Evolutionary conservation across 1,139 yeast species (phyloP).

Genomic region (Candida anutae): DNA sequence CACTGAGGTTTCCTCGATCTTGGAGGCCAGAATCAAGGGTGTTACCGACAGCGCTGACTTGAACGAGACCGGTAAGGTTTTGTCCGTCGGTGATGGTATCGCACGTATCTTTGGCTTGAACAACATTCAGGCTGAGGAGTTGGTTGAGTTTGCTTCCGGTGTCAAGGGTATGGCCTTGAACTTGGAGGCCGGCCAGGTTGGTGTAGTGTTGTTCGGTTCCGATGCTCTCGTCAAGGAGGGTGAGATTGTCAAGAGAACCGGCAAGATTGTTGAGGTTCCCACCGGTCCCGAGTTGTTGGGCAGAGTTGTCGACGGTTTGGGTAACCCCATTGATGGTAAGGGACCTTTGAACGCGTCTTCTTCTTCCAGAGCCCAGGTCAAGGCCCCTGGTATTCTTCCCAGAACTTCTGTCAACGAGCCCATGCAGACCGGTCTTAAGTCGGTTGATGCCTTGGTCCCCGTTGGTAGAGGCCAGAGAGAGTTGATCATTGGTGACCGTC

Average conservation of each 20-base stretch:
- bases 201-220: slow-evolving; percentile 99
- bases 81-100: slow-evolving; percentile 99
- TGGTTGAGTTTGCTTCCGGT: slow-evolving; percentile 98
- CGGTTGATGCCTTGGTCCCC: slow-evolving; percentile 99
- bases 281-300: slow-evolving; percentile 98
- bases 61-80: slow-evolving; percentile 99
- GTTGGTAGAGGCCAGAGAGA: slow-evolving; percentile 99
- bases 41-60: slow-evolving; percentile 95
- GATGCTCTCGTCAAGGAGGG: slow-evolving; percentile 99
- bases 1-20: slow-evolving; percentile 97
- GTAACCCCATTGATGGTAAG: slow-evolving; percentile 99
- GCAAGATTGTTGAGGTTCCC: slow-evolving; percentile 98
- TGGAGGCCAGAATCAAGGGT: slow-evolving; percentile 99
- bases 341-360: slow-evolving; percentile 91
- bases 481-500: slow-evolving; percentile 99
- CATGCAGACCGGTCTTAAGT: slow-evolving; percentile 99
- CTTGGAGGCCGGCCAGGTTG: slow-evolving; percentile 99
- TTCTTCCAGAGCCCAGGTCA: slow-evolving; percentile 92
- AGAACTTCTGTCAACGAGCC: slow-evolving; percentile 98
- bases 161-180: slow-evolving; percentile 99
- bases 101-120: slow-evolving; percentile 99
- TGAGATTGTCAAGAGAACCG: slow-evolving; percentile 99
- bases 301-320: slow-evolving; percentile 99
- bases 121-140: slow-evolving; percentile 99
- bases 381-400: slow-evolving; percentile 99